A percentile compares a stretch with the other conserved stretches of the same genome.
Conservation (phyloP, 139 green algal species). For the Coelastrella sp. region DNA sequence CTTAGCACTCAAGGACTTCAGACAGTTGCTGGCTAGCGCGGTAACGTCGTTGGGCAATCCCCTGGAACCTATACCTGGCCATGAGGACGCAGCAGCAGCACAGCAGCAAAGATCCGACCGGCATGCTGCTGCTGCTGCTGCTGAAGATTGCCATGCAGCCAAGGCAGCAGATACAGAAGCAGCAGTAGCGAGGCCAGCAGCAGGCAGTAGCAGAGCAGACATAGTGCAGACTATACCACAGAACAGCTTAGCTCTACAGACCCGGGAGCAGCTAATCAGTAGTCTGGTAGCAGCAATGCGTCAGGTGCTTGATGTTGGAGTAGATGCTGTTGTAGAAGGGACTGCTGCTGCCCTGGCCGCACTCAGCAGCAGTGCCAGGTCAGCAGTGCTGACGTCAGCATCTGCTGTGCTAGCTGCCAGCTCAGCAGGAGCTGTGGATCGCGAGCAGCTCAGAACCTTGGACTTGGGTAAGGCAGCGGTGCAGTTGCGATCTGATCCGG, state of each 20-base stretch:
- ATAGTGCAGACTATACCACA: not conserved
- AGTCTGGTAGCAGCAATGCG: not conserved
- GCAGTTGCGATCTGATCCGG: not conserved
- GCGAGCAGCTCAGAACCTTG: not conserved
- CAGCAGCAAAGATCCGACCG: not conserved
- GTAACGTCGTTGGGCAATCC: not conserved
- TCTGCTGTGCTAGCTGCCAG: not conserved
- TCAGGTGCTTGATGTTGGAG: constrained; percentile 17
- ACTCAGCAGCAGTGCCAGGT: not conserved
- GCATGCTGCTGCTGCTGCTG: too few relatives aligned
- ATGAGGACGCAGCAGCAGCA: too few relatives aligned
- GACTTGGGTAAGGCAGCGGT: too few relatives aligned
- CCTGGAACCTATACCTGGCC: not conserved
- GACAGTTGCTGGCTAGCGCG: not conserved
- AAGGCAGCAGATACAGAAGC: too few relatives aligned
- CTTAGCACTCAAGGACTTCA: not conserved
- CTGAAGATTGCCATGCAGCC: too few relatives aligned
- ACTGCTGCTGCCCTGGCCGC: not conserved
- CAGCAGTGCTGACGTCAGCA: not conserved
- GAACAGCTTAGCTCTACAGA: not conserved
- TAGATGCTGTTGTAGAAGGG: constrained; percentile 3
- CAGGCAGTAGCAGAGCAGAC: not conserved
- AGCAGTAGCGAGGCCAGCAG: not conserved
- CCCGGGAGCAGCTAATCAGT: not conserved
- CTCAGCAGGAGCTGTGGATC: not conserved